A percentile compares a stretch with the other conserved stretches of the same genome.
phyloP scores from a whole-genome alignment of 257 asterid species.

The Linderniella brevidens region DNA sequence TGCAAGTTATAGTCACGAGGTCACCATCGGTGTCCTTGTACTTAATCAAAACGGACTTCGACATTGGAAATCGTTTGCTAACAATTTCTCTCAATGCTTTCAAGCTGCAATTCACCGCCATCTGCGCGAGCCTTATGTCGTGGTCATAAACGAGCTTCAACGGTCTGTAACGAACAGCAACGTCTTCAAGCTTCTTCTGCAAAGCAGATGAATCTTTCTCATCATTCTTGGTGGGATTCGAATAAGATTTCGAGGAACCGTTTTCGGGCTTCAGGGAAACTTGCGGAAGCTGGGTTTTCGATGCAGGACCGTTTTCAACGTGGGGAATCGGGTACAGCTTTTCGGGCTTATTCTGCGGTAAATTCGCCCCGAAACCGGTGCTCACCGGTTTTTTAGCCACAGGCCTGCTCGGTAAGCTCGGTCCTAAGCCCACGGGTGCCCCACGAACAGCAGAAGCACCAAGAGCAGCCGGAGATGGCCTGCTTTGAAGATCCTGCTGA shows the following conservation, averaged over 20 bases:
- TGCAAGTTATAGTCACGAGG: neutral
- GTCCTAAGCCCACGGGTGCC: too few species aligned
- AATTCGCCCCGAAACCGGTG: too few species aligned
- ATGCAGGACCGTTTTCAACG: too few species aligned
- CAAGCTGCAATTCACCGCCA: neutral
- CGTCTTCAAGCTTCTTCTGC: neutral
- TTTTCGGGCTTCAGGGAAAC: too few species aligned
- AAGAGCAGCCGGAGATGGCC: too few species aligned
- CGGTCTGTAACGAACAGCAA: neutral
- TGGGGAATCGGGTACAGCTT: too few species aligned
- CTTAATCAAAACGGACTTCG: neutral
- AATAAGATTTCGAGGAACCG: too few species aligned
- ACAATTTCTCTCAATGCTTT: neutral
- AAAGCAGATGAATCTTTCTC: neutral
- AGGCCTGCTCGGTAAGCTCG: too few species aligned
- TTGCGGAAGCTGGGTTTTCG: too few species aligned
- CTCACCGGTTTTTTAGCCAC: too few species aligned
- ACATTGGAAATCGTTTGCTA: neutral
- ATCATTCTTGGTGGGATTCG: neutral
- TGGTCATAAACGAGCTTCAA: slow-evolving; percentile 3
- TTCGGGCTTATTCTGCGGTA: too few species aligned
- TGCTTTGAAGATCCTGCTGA: neutral
- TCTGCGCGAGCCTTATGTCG: slow-evolving; percentile 2
- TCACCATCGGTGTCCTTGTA: slow-evolving; percentile 4
- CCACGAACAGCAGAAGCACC: too few species aligned